These are phyloP conservation scores for Myriosclerotinia duriaeana DNA, from an alignment of 2,329 filamentous ascomycete genomes.

Conservation along the genomic window DNA sequence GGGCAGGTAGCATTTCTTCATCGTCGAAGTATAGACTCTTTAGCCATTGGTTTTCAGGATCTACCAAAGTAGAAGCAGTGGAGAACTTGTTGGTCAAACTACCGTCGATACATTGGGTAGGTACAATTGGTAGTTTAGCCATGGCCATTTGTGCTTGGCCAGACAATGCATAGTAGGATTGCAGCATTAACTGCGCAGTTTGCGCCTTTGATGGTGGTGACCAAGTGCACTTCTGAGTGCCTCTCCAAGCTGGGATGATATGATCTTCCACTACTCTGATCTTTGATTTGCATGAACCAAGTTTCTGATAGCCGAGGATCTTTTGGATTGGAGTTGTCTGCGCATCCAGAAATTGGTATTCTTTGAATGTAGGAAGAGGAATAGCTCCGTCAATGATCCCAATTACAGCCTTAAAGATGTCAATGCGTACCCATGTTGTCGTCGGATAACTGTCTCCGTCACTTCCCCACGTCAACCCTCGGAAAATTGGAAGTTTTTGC, in stretches of 20 bases:
- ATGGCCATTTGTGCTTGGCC: constrained; percentile 22
- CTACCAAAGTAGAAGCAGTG: constrained; percentile 29
- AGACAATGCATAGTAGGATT: constrained; percentile 25
- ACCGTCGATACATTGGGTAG: constrained; percentile 27
- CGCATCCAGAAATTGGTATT: constrained; percentile 30
- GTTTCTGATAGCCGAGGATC: constrained; percentile 24
- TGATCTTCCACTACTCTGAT: constrained; percentile 26
- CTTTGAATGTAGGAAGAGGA: constrained; percentile 27
- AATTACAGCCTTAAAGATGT: constrained; percentile 22
- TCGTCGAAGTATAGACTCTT: constrained; percentile 34
- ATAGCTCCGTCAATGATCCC: constrained; percentile 26
- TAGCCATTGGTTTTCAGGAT: constrained; percentile 27
- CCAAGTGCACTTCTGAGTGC: constrained; percentile 19
- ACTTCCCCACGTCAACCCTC: neutral
- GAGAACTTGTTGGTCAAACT: constrained; percentile 28
- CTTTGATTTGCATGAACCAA: constrained; percentile 24
- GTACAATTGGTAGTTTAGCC: constrained; percentile 31
- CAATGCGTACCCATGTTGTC: constrained; percentile 27
- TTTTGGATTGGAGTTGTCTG: constrained; percentile 1
- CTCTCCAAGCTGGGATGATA: constrained; percentile 33
- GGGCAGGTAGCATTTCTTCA: constrained; percentile 34
- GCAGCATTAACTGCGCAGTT: constrained; percentile 28
- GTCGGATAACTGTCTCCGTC: neutral
- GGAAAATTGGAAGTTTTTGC: constrained; percentile 15
- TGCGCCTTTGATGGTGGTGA: constrained; percentile 27